A percentile compares a stretch with the other conserved stretches of the same genome.
These are phyloP conservation scores for Sphagnum fallax DNA, from an alignment of 228 moss, liverwort and hornwort genomes.

Conservation along the genomic window DNA sequence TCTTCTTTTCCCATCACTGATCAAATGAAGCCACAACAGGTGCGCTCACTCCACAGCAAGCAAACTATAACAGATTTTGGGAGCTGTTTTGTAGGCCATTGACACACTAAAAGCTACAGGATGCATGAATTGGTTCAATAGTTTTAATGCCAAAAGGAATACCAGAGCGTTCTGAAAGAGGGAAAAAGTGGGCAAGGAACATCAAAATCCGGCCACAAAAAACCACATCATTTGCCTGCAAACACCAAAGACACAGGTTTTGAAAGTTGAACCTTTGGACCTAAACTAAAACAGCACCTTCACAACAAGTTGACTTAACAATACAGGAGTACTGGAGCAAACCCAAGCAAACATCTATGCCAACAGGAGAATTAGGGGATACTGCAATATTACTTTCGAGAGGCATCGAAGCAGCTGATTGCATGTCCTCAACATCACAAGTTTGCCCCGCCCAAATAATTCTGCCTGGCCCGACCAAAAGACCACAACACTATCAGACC, in stretches of 20 bases:
- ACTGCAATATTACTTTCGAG: slow-evolving; percentile 42
- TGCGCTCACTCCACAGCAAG: no score
- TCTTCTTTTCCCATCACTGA: no score
- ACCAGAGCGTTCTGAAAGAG: slow-evolving; percentile 90
- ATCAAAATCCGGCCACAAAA: slow-evolving; percentile 98
- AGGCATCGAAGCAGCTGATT: slow-evolving; percentile 94
- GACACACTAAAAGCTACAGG: no score
- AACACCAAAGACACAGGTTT: neutral
- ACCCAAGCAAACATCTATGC: neutral
- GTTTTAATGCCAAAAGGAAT: neutral
- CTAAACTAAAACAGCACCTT: no score
- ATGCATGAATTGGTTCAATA: no score
- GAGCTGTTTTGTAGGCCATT: no score
- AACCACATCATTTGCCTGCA: slow-evolving; percentile 90
- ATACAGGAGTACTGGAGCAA: no score
- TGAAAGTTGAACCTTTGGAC: no score
- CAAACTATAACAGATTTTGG: no score
- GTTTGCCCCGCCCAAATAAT: slow-evolving; percentile 91
- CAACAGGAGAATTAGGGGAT: neutral
- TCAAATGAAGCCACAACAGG: no score
- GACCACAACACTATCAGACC: neutral
- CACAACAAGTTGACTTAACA: neutral
- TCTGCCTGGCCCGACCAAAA: slow-evolving; percentile 35
- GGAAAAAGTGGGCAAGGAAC: slow-evolving; percentile 97
- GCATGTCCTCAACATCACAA: slow-evolving; percentile 94